Conservation (phyloP, 139 green algal genomes). For the Chlamydomonas sphaeroides region DNA sequence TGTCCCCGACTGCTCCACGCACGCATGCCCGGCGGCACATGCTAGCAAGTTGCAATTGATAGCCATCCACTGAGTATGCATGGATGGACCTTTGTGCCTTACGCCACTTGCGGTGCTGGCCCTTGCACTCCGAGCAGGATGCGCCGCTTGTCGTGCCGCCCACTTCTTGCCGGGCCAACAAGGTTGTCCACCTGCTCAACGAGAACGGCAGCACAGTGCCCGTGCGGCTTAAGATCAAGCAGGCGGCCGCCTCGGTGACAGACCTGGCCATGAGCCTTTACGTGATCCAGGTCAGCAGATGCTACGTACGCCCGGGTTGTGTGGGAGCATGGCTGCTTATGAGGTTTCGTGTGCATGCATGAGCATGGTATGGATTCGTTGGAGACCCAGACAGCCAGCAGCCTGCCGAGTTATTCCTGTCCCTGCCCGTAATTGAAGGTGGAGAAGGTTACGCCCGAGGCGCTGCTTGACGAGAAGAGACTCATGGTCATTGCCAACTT, state of each 20-base stretch:
- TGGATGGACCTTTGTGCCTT: no score
- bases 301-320: no score
- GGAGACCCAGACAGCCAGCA: no score
- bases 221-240: background rate
- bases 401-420: no score
- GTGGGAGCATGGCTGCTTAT: no score
- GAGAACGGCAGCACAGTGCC: constrained; percentile 39
- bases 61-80: no score
- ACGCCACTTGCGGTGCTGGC: background rate
- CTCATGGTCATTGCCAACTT: constrained; percentile 11
- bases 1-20: background rate
- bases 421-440: background rate
- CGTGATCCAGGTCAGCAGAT: background rate
- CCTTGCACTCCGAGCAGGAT: background rate
- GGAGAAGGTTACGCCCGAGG: background rate
- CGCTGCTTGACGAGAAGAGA: constrained; percentile 3
- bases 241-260: no score
- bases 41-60: background rate
- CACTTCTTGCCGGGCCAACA: constrained; percentile 47
- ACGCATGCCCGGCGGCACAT: background rate
- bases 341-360: no score
- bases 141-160: background rate
- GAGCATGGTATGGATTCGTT: no score
- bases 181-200: constrained; percentile 52
- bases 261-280: no score